Evolutionary conservation across 106 monocot genomes (phyloP), one percentile per base, ranked within the genome.

Genomic region (Allium fistulosum): DNA sequence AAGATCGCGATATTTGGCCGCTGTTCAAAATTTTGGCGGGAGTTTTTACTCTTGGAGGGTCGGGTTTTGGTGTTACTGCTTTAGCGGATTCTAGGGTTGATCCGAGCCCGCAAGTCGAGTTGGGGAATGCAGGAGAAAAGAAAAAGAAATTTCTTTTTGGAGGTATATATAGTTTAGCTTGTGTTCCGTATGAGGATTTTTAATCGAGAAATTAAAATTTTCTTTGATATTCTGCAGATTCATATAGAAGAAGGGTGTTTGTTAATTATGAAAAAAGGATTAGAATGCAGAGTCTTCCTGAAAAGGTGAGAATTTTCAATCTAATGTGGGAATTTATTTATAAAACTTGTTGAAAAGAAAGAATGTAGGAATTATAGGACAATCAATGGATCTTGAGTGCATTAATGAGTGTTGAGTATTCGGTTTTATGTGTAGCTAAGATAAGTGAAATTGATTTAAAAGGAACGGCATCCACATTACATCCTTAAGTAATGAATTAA

Each of bases 181-280:
- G 6, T 46, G 2, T n/a, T 13, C 0, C 46, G 16, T 7, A 16
- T 1, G 7, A 45, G n/a, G 48, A 3, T 2, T 28, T 46, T 13
- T 58, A 46, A 46, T 37, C 26, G 9, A 46, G 11, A 58, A 9
- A 47, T 58, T 17, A 6, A 12, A 14, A 11, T 7, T 61, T 14
- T 68, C 26, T 72, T 26, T 15, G 13, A 60, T 13, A 47, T 69
- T 16, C 5, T 5, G 15, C 85, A 95, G 94, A 95, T 71, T 85
- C 87, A 50, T 91, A 80, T 69, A 67, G 94, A 9, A 88, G 72
- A 80, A 91, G 77, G 80, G 87, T 95, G 72, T 95, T 95, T 61
- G 88, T 95, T 75, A 95, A 91, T 48, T 95, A 95, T 69, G 94
- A 95, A 83, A 95, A 91, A 72, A 55, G 94, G 57, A 83, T 95